Conservation (phyloP, 1,284 basidiomycete genomes). For the Salmacisia buchloeana region DNA sequence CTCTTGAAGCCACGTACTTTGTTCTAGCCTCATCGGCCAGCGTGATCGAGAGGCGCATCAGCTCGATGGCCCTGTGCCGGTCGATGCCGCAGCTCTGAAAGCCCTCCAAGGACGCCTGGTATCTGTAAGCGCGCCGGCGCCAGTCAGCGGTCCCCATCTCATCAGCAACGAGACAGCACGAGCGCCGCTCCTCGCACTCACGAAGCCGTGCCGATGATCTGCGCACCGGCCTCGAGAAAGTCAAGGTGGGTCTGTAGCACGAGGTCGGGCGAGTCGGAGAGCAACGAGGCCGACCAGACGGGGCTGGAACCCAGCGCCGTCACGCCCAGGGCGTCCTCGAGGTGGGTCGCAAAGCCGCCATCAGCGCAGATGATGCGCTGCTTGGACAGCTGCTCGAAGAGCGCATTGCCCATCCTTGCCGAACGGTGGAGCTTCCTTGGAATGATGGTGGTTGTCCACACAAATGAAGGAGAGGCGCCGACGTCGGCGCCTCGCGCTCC, state of each 20-base stretch:
- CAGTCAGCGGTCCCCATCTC: not conserved
- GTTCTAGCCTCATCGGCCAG: constrained; percentile 27
- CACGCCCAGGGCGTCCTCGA: constrained; percentile 35
- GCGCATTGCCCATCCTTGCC: not conserved
- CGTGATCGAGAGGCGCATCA: constrained; percentile 33
- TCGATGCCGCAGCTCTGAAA: constrained; percentile 27
- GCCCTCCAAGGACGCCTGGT: constrained; percentile 34
- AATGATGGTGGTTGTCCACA: no score
- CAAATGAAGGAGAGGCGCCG: no score
- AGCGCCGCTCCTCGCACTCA: constrained; percentile 7
- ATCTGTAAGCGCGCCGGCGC: constrained; percentile 9
- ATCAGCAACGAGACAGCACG: not conserved
- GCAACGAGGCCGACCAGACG: constrained; percentile 37
- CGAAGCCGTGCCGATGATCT: constrained; percentile 37
- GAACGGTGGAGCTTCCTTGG: no score
- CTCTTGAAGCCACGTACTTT: constrained; percentile 10
- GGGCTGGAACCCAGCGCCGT: constrained; percentile 27
- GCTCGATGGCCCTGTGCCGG: constrained; percentile 17
- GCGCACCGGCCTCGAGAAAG: constrained; percentile 35
- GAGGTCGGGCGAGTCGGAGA: constrained; percentile 24
- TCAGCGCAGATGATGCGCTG: not conserved
- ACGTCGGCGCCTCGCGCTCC: no score
- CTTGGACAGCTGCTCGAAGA: not conserved
- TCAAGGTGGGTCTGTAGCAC: constrained; percentile 35
- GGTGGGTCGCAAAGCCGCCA: constrained; percentile 27